Evolutionary conservation across 2,329 filamentous ascomycete genomes (phyloP), one percentile per base, ranked within the genome.

Genomic region (Dothidotthia symphoricarpi): DNA sequence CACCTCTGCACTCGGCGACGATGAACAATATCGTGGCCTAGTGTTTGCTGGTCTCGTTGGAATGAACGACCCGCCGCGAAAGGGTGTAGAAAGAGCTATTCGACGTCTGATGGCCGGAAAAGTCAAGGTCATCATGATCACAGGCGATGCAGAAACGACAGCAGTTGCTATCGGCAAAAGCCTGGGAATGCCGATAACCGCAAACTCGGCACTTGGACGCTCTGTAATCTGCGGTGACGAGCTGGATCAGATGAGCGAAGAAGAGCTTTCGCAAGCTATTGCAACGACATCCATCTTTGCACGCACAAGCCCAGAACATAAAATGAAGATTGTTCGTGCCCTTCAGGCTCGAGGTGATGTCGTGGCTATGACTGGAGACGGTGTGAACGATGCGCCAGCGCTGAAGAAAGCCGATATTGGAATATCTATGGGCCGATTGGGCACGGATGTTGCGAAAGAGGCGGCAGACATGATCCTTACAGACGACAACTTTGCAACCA

Each of bases 101-200:
- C 80, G 88, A 52, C 84, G 86, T 45, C 73, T 98, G 38, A 91
- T 97, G 84, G 82, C 88, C 32, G 93, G 93, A 36, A 91, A 91
- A 26, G 93, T 98, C 47, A 93, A 89, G 66, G 88, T 98, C 31
- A 94, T 98, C 55, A 98, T 98, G 93, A 97, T 98, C 52, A 98
- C 93, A 8, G 93, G 93, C 41, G 93, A 98, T 66, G 88, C 93
- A 12, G 89, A 97, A 64, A 88, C 88, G 1, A 98, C 93, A 3
- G 93, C 93, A 2, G 76, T 96, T 30, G 93, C 93, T 0, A 97
- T 98, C 62, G 93, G 88, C 19, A 88, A 80, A 67, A 91, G 95
- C 60, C 76, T 98, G n/a, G 93, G 93, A 27, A 98, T 98, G 88
- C 82, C 83, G 2, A 80, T 97, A 69, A 76, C 61, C 75, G 81